Evolutionary conservation across 768 basidiomycete species (phyloP).

Genomic region (Xerocomellus amylosporus): DNA sequence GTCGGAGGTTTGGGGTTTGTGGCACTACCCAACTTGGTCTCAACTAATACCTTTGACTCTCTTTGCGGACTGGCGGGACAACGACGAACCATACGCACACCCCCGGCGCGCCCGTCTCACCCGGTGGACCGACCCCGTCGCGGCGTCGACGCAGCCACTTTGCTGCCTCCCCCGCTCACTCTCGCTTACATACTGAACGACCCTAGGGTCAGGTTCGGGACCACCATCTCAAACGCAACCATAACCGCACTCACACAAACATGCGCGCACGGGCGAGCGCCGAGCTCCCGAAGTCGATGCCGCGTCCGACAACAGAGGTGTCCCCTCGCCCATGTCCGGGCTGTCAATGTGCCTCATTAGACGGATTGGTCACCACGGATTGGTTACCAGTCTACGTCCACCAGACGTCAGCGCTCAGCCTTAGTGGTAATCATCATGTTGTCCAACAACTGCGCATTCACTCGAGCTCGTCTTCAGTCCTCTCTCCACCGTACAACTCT

Average conservation of each 20-base stretch:
- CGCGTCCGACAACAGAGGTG: not conserved
- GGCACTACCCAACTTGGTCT: conserved; percentile 8
- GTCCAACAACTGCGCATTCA: too few relatives aligned
- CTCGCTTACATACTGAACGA: not conserved
- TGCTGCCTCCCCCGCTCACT: conserved; percentile 31
- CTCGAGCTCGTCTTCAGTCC: too few relatives aligned
- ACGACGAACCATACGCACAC: conserved; percentile 16
- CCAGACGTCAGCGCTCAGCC: too few relatives aligned
- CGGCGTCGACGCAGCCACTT: conserved; percentile 57
- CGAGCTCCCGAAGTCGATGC: not conserved
- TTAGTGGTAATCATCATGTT: too few relatives aligned
- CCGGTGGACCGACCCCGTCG: conserved; percentile 54
- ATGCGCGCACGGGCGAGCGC: not conserved
- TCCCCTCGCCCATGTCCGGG: not conserved
- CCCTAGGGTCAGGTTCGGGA: not conserved
- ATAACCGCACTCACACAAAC: not conserved
- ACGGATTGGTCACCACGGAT: too few relatives aligned
- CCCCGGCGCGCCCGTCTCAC: conserved; percentile 41
- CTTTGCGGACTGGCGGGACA: not conserved
- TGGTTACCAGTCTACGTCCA: too few relatives aligned
- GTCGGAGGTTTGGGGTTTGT: conserved; percentile 3
- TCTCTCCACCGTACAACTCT: not conserved
- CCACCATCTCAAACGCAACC: not conserved
- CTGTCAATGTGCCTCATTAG: too few relatives aligned
- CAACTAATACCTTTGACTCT: too few relatives aligned